Evolutionary conservation across 768 basidiomycete genomes (phyloP).

Genomic region (Boletus coccyginus): DNA sequence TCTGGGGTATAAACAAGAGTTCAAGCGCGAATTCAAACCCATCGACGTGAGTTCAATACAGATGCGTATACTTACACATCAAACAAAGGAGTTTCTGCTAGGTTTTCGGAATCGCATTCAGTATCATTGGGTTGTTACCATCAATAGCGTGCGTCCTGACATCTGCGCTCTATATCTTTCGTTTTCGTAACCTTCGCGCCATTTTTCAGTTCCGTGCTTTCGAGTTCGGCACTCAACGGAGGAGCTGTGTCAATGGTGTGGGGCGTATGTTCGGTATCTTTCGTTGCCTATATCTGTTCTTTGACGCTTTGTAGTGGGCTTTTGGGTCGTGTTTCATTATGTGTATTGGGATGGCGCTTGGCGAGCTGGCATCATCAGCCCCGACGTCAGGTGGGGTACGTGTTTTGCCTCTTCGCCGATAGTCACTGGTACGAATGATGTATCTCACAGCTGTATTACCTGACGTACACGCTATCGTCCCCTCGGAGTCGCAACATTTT

Average conservation of each 20-base stretch:
- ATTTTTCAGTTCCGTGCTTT: conserved; percentile 38
- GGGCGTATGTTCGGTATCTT: conserved; percentile 28
- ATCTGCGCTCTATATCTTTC: conserved; percentile 4
- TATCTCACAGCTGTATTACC: conserved; percentile 51
- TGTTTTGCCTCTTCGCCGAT: not conserved
- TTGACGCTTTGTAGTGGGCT: conserved; percentile 28
- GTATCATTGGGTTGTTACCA: conserved; percentile 62
- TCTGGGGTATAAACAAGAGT: conserved; percentile 35
- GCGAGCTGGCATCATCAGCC: conserved; percentile 37
- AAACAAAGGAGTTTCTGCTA: conserved; percentile 25
- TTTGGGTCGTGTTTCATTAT: conserved; percentile 36
- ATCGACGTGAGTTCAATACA: conserved; percentile 20
- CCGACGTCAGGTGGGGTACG: conserved; percentile 38
- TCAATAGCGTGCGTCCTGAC: conserved; percentile 49
- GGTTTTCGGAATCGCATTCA: conserved; percentile 69
- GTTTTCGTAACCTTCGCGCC: not conserved
- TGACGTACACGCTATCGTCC: conserved; percentile 57
- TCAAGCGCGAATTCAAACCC: conserved; percentile 30
- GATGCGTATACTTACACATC: not conserved
- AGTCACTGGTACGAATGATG: not conserved
- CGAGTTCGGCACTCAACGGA: conserved; percentile 45
- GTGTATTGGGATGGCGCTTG: conserved; percentile 37
- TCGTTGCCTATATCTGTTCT: not conserved
- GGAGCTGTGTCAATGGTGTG: conserved; percentile 43
- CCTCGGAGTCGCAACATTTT: conserved; percentile 54